phyloP scores from a whole-genome alignment of 2,329 filamentous ascomycete genomes.

The Scopulariopsis brevicaulis region DNA sequence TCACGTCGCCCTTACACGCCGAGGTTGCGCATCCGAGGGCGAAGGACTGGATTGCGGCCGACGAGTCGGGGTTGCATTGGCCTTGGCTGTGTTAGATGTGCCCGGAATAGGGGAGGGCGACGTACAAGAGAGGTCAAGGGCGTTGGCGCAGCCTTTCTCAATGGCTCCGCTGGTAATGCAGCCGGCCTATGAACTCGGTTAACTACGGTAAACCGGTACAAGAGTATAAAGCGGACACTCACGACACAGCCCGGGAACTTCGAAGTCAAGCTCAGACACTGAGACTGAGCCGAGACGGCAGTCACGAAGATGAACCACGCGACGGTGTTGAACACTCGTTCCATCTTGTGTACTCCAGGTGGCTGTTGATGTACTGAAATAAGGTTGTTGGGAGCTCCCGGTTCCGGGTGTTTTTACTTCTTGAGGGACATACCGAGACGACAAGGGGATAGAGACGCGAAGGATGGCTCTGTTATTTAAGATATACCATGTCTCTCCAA shows the following conservation, averaged over 20 bases:
- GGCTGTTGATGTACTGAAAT: not conserved
- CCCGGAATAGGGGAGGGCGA: not conserved
- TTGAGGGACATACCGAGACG: not conserved
- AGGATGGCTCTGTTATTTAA: not conserved
- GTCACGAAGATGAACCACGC: not conserved
- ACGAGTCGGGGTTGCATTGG: not conserved
- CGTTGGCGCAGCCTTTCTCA: not conserved
- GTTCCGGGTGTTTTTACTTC: not conserved
- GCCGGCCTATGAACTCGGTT: not conserved
- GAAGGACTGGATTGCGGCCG: not conserved
- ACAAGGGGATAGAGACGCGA: not conserved
- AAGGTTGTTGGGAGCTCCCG: not conserved
- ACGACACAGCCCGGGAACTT: slow-evolving; percentile 1
- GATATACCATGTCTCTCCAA: not conserved
- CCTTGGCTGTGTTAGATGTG: not conserved
- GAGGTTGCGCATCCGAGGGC: not conserved
- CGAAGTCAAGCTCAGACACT: slow-evolving; percentile 1
- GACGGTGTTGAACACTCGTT: not conserved
- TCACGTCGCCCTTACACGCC: not conserved
- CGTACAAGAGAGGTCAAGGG: slow-evolving; percentile 2
- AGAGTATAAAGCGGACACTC: not conserved
- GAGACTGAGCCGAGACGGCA: not conserved
- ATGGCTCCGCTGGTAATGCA: not conserved
- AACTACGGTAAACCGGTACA: not conserved
- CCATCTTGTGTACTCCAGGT: not conserved